Evolutionary conservation across 1,139 yeast genomes (phyloP), one percentile per base, ranked within the genome.

Genomic region (Candida sojae): DNA sequence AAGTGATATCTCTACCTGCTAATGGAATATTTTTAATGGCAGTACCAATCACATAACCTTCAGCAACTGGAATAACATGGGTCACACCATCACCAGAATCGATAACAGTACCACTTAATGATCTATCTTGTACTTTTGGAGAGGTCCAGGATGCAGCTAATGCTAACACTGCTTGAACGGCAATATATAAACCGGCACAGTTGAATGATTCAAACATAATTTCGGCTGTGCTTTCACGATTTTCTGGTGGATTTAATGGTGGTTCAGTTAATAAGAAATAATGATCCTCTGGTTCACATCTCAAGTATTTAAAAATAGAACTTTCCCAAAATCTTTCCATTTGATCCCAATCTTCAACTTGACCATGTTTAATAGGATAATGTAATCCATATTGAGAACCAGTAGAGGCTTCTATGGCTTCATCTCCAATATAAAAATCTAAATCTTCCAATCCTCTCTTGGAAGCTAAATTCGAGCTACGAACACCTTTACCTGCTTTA

Each of bases 271-370:
- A 73, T 53, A 93, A 76, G 68, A 93, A 93, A 67, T 90, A 90
- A 63, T 93, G 99, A 69, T 93, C 99, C 67, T 93, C 99, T 6
- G 99, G 99, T 69, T 93, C 99, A 66, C 98, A 91, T 68, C 97
- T 83, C 61, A 93, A 79, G 67, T 93, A 93, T 71, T 93, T 92
- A 76, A 93, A 93, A 62, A 93, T 92, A 40, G 97, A 89, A 62
- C 88, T 88, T 66, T 93, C 98, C 99, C 99, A 93, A 69, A 91
- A 92, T 64, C 99, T 80, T 69, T 93, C 99, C 99, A 93, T 93
- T 66, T 93, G 97, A 71, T 95, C 99, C 99, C 99, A 93, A 66
- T 93, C 91, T 68, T 93, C 99, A 56, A 93, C 86, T 72, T 93
- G 99, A 23, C 99, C 99, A 63, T 93, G 99, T 67, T 89, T 87